Evolutionary conservation across 768 basidiomycete species (phyloP), one percentile per base, ranked within the genome.

Genomic region (Cubamyces lactineus): DNA sequence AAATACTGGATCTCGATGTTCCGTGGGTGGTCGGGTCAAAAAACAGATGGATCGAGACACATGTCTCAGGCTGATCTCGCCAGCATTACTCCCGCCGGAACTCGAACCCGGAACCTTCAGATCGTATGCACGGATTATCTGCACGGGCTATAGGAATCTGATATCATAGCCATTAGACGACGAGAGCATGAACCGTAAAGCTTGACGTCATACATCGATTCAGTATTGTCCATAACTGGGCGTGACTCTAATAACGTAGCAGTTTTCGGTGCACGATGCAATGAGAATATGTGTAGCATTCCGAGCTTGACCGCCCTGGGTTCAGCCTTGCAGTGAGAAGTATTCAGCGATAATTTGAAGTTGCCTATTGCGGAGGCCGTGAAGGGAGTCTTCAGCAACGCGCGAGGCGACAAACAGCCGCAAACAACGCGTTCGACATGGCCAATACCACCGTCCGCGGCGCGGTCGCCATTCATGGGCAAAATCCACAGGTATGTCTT

Each of bases 381-480:
- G n/a, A n/a, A 16, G 26, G 3, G 23, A 2, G 15, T 24, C 34
- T 11, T 55, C 49, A 45, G 60, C 30, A 11, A 41, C 17, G 50
- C 62, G 55, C 51, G 17, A 15, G 9, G 53, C 55, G 49, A 52
- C 52, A 66, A 70, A 67, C 56, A 70, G 19, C 26, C 1, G 16
- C 52, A 69, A 71, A 71, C 67, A 70, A 69, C 55, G 59, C 65
- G 42, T 65, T 59, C 63, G 46, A 65, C 69, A 96, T 97, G 94
- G 93, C 94, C 46, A 96, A 95, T 74, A 94, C 93, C 30, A 96
- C 95, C n/a, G 81, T 94, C 61, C 80, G 82, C 54, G 94, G 94
- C 24, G 94, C 95, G 21, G 79, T 80, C 46, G 86, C 93, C n/a
- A 90, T 98, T 68, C 96, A 98, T 71, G 96, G 96, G 53, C 91